Conservation (phyloP, 257 asterid species). For the Solanum pimpinellifolium region DNA sequence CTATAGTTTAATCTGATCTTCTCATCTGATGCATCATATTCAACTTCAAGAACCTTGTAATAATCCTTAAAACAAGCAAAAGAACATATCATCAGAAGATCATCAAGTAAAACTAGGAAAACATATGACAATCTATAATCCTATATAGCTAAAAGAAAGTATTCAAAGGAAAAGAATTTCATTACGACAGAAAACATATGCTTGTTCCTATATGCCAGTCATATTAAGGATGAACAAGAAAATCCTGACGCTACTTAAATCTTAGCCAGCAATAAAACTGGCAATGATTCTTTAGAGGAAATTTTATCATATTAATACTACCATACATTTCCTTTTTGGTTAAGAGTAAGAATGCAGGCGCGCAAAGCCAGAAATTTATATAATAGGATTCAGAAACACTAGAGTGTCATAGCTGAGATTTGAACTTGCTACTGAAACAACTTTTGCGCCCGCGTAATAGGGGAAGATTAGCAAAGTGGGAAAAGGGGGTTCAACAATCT, state of each 20-base stretch:
- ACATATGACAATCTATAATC: background rate
- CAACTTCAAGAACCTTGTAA: slow-evolving; percentile 59
- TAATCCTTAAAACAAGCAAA: slow-evolving; percentile 33
- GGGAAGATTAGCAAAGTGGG: too few species aligned
- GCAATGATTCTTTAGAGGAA: background rate
- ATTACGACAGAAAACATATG: background rate
- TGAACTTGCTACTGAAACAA: background rate
- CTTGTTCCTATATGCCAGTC: background rate
- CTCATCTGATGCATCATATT: slow-evolving; percentile 66
- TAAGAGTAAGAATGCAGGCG: background rate
- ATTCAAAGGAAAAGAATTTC: background rate
- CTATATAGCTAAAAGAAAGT: background rate
- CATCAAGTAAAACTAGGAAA: background rate
- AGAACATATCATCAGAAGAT: background rate
- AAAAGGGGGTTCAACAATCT: background rate
- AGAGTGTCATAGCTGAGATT: background rate
- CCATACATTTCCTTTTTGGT: background rate
- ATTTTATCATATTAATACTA: background rate
- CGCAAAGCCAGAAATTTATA: background rate
- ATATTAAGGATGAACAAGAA: background rate
- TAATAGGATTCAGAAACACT: background rate
- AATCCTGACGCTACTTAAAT: background rate
- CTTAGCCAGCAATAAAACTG: background rate
- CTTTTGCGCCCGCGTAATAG: background rate
- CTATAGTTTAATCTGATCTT: slow-evolving; percentile 44